Conservation (phyloP, 2,329 filamentous ascomycete genomes). For the Chrysoporthe puriensis region DNA sequence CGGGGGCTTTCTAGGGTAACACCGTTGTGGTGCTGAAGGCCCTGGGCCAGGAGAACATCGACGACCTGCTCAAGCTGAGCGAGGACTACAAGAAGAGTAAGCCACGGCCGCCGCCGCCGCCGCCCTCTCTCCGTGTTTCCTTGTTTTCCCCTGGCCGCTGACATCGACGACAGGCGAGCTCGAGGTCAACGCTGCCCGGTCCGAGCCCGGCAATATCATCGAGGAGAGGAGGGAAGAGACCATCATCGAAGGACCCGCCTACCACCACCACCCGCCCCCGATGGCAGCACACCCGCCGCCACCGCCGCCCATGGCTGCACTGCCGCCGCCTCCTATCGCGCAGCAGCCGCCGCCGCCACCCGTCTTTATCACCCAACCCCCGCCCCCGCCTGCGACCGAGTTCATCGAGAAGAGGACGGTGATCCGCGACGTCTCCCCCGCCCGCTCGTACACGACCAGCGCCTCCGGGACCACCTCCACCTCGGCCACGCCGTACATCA, state of each 20-base stretch:
- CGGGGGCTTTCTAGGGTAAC: constrained; percentile 64
- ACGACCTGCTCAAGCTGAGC: constrained; percentile 82
- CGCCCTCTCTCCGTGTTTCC: background rate
- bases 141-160: background rate
- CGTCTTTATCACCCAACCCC: background rate
- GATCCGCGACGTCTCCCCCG: constrained; percentile 55
- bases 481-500: constrained; percentile 29
- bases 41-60: constrained; percentile 87
- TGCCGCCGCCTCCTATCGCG: no score
- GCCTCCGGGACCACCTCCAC: constrained; percentile 40
- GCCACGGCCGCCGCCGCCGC: constrained; percentile 30
- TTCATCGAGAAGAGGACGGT: constrained; percentile 51
- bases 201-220: constrained; percentile 49
- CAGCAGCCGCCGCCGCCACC: constrained; percentile 33
- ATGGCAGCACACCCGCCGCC: constrained; percentile 26
- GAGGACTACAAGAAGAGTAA: constrained; percentile 71
- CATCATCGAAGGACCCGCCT: constrained; percentile 40
- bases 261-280: constrained; percentile 29
- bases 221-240: constrained; percentile 54
- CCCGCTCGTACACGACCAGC: constrained; percentile 43
- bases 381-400: constrained; percentile 38
- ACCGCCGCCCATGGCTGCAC: constrained; percentile 30
- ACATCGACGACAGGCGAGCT: constrained; percentile 42
- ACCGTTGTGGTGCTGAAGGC: constrained; percentile 83
- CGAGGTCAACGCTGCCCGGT: constrained; percentile 50